Percentiles rank a stretch among this genome's conserved stretches.
phyloP scores from a whole-genome alignment of 345 rosid species.

The Dipteronia dyeriana region DNA sequence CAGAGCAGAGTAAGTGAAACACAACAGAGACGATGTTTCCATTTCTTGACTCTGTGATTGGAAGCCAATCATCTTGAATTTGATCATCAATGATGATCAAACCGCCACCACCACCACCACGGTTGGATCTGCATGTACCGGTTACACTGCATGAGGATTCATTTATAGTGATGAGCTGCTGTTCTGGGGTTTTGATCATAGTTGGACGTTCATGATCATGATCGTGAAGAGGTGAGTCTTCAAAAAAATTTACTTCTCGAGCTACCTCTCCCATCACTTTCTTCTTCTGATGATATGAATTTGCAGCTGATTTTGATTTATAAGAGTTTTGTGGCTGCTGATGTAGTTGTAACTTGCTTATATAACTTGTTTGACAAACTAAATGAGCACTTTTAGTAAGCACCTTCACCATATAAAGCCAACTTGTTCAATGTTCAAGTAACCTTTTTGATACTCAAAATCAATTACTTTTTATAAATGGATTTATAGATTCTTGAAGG shows the following conservation, averaged over 20 bases:
- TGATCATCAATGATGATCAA: neutral
- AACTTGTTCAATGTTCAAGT: too few relatives aligned
- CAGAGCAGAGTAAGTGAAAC: constrained; percentile 44
- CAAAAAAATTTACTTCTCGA: neutral
- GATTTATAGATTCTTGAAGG: too few relatives aligned
- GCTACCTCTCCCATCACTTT: constrained; percentile 17
- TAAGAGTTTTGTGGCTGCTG: neutral
- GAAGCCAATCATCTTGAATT: constrained; percentile 42
- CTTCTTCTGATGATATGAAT: neutral
- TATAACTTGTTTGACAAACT: neutral
- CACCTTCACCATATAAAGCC: too few relatives aligned
- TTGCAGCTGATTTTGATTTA: neutral
- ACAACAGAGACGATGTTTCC: constrained; percentile 23
- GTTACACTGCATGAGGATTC: neutral
- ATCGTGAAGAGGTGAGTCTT: neutral
- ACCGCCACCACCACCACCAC: neutral
- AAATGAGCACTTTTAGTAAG: too few relatives aligned
- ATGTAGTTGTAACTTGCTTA: neutral
- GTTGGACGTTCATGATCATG: neutral
- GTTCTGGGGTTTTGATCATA: neutral
- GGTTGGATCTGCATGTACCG: neutral
- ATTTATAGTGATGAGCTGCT: constrained; percentile 8
- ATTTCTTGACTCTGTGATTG: constrained; percentile 52
- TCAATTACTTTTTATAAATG: too few relatives aligned
- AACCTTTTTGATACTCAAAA: too few relatives aligned